Evolutionary conservation across 768 basidiomycete genomes (phyloP).

Genomic region (Leccinellum luteum): DNA sequence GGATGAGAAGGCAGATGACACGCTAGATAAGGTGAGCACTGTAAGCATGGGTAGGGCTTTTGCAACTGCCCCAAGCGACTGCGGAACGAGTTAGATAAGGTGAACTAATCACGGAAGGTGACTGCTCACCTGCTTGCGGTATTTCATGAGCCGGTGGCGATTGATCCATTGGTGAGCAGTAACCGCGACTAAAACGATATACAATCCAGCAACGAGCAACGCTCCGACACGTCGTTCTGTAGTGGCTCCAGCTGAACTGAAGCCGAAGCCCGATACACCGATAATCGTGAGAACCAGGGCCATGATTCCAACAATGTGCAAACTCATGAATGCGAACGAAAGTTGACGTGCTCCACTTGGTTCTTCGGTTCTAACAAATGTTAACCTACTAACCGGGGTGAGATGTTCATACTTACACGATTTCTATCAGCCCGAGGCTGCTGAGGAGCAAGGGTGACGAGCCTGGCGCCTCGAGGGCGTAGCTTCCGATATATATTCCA

Average conservation of each 20-base stretch:
- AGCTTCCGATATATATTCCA: conserved; percentile 51
- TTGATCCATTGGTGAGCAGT: conserved; percentile 50
- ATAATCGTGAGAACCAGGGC: conserved; percentile 34
- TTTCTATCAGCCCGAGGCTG: conserved; percentile 35
- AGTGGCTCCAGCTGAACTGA: conserved; percentile 5
- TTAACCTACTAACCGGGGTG: not conserved
- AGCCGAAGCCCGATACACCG: conserved; percentile 26
- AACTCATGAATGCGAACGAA: conserved; percentile 17
- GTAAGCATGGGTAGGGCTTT: conserved; percentile 58
- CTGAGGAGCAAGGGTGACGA: conserved; percentile 37
- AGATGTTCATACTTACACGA: conserved; percentile 27
- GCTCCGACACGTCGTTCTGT: conserved; percentile 33
- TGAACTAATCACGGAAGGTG: not conserved
- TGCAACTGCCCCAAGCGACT: conserved; percentile 58
- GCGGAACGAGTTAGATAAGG: conserved; percentile 6
- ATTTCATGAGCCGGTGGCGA: conserved; percentile 36
- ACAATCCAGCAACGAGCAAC: conserved; percentile 32
- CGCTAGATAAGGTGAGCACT: conserved; percentile 43
- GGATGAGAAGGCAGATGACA: conserved; percentile 56
- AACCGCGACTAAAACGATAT: conserved; percentile 47
- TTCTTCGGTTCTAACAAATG: conserved; percentile 26
- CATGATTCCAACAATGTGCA: conserved; percentile 25
- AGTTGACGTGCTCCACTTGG: conserved; percentile 18
- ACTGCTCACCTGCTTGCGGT: conserved; percentile 34
- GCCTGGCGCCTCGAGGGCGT: conserved; percentile 40